Base-by-base conservation (phyloP, 164 flowering plant species). In the Chimonanthus praecox region DNA sequence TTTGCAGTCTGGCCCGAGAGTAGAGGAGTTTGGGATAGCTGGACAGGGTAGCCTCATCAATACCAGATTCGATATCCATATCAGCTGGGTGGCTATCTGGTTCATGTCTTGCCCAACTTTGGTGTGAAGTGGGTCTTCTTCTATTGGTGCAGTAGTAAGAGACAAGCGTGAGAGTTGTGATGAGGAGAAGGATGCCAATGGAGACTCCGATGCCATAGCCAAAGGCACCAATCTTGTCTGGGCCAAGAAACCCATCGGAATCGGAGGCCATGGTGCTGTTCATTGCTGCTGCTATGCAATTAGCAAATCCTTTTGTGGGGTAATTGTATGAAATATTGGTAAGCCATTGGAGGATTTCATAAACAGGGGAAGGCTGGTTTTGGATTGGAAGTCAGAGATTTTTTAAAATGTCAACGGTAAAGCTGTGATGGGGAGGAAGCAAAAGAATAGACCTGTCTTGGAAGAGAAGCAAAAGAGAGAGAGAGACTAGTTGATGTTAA, bases 131-230 rank as follows among this genome's bases (percentile, higher is more conserved):
- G 3, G 50, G 33, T 61, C 47, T 71, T 3, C 89, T 69, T 33
- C 33, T 33, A 33, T 33, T 1, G 70, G 87, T 80, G 83, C 98
- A 94, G 79, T 79, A 91, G 76, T 94, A 94, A 47, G 94, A 89
- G 3, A 91, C 85, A 3, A 94, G 68, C 48, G 89, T 87, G 77
- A 94, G 85, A 77, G 94, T 88, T 20, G 89, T 90, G 84, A 94
- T 85, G 77, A 94, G 88, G 20, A 94, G 69, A 65, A 94, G 89
- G 76, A 94, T 81, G n/a, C 94, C 95, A 1, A 91, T 73, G 0
- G 97, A 87, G 5, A 91, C 80, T 0, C 90, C 94, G 45, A 91
- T 79, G 50, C 92, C 95, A 49, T 88, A 90, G 9, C 90, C 89
- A 46, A 90, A 84, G 0, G 95, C 85, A 8, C 91, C 85, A 9